These are phyloP conservation scores for Strobilomyces echinocephalus DNA, from an alignment of 768 basidiomycete genomes.

Conservation along the genomic window DNA sequence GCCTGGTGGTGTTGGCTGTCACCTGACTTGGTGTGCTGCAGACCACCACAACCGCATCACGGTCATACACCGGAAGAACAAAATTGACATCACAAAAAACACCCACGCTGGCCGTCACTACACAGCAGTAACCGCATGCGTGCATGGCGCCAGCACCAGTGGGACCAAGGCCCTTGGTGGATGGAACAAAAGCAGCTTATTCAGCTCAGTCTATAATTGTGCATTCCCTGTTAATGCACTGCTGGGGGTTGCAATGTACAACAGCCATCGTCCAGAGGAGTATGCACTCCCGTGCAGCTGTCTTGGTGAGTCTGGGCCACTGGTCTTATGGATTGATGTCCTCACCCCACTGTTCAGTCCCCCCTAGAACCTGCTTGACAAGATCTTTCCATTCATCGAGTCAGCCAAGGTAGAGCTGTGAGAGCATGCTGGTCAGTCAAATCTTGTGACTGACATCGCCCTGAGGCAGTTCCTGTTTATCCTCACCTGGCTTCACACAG, in stretches of 20 bases:
- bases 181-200: too few species aligned
- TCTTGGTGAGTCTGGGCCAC: background rate
- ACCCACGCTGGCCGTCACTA: too few species aligned
- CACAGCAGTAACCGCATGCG: too few species aligned
- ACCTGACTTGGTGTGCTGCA: background rate
- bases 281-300: slow-evolving; percentile 20
- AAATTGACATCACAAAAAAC: too few species aligned
- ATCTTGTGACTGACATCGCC: slow-evolving; percentile 14
- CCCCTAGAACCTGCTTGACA: slow-evolving; percentile 1
- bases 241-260: too few species aligned
- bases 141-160: too few species aligned
- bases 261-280: background rate
- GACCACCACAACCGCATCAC: slow-evolving; percentile 20
- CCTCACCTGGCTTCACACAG: slow-evolving; percentile 20
- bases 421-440: background rate
- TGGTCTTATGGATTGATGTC: background rate
- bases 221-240: too few species aligned
- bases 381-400: slow-evolving; percentile 10
- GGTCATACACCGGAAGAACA: too few species aligned
- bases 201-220: too few species aligned
- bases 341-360: slow-evolving; percentile 8
- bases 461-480: slow-evolving; percentile 27
- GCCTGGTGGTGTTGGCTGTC: background rate
- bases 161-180: too few species aligned
- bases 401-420: background rate